Base-by-base conservation (phyloP, 2,329 filamentous ascomycete genomes). In the Mycocentrospora acerina region DNA sequence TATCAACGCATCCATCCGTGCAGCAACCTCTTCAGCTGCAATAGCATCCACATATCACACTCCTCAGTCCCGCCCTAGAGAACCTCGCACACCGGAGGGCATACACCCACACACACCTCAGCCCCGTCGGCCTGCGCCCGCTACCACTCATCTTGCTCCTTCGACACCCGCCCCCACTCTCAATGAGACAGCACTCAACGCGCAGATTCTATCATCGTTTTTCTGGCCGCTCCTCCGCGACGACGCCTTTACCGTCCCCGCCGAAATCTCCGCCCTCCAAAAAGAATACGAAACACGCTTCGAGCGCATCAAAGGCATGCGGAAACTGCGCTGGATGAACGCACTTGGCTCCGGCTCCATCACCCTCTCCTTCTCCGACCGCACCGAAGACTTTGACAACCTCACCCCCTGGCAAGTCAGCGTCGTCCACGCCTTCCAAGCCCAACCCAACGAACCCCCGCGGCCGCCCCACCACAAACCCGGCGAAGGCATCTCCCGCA, bases 191-290 rank as follows among this genome's bases (percentile, higher is more conserved):
- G 46, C 45, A 10, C 81, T 88, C 36, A 85, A 90, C 55, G 82
- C 89, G 19, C 90, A 93, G 62, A 91, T 97, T 35, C 74, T 97
- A 4, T 96, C 90, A 1, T 82, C 90, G 15, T 82, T 95, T 46
- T 98, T 94, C 73, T 98, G 93, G 93, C 93, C 93, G 0, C 79
- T 83, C 8, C 74, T 95, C 15, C 80, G 86, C 33, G 79, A 83
- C 44, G 85, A 88, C 40, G 73, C 75, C 3, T 90, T 90, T 60
- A 63, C 71, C 15, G 72, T 90, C 3, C 88, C 88, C 1, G 43
- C 66, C 0, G 71, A 74, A 2, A 78, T 89, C 14, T 53, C 63
- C 5, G 67, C 76, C 4, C 71, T 87, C 19, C 88, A 94, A 62
- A 70, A 78, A 33, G 75, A 72, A 32, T 97, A 95, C 64, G 83